Percentiles rank a stretch among this genome's conserved stretches.
Evolutionary conservation across 441 rosid genomes (phyloP).

Genomic region (Populus hybrid): DNA sequence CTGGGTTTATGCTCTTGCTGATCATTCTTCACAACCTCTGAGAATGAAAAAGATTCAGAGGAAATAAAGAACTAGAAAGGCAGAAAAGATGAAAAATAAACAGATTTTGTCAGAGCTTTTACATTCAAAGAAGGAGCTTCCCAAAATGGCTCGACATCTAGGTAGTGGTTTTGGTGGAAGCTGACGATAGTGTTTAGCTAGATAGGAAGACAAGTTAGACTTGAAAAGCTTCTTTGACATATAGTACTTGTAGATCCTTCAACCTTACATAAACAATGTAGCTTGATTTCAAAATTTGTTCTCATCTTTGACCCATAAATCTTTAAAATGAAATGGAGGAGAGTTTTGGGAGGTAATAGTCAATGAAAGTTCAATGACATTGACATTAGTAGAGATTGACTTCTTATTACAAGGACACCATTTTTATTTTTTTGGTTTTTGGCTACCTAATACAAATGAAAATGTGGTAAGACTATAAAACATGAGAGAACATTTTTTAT

Average conservation of each 20-base stretch:
- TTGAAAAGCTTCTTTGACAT: background rate
- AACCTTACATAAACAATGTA: background rate
- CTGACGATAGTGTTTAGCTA: background rate
- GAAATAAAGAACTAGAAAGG: background rate
- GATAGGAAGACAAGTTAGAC: conserved; percentile 17
- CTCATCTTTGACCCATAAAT: conserved; percentile 12
- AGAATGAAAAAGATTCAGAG: background rate
- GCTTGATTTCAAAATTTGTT: background rate
- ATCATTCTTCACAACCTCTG: conserved; percentile 15
- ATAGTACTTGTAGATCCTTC: background rate
- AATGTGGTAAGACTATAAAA: background rate
- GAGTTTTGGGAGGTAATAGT: background rate
- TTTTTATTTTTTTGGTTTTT: no score
- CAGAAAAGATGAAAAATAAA: background rate
- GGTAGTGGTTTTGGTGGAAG: conserved; percentile 2
- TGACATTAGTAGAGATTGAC: background rate
- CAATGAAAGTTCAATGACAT: conserved; percentile 2
- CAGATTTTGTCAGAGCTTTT: background rate
- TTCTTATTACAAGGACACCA: background rate
- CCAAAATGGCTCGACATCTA: background rate
- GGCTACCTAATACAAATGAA: background rate
- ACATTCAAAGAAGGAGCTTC: conserved; percentile 3
- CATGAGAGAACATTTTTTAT: background rate
- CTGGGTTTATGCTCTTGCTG: conserved; percentile 12
- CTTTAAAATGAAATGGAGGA: background rate